phyloP scores from a whole-genome alignment of 345 rosid species.

The Salix udensis region DNA sequence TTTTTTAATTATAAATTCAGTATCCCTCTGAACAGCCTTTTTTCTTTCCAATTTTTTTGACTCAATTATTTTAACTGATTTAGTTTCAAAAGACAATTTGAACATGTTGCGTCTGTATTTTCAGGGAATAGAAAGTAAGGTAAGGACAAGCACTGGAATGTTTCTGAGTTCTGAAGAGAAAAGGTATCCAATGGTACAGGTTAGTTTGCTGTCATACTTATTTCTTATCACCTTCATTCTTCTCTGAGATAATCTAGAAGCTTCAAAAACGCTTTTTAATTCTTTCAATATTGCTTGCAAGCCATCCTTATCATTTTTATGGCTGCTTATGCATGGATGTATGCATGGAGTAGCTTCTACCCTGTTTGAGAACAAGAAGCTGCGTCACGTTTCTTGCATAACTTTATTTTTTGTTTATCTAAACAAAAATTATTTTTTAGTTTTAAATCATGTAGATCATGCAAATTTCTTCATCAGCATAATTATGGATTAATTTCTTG shows the following conservation, averaged over 20 bases:
- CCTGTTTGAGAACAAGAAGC: background rate
- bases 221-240: constrained; percentile 9
- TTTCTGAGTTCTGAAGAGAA: constrained; percentile 68
- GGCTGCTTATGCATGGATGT: background rate
- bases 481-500: background rate
- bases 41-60: background rate
- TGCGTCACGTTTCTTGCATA: background rate
- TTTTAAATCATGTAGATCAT: too few species aligned
- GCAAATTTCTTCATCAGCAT: too few species aligned
- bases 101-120: constrained; percentile 4
- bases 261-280: background rate
- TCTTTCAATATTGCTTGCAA: background rate
- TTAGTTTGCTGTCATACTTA: constrained; percentile 19
- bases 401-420: background rate
- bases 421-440: background rate
- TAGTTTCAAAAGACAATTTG: constrained; percentile 1
- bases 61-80: background rate
- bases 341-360: background rate
- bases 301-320: background rate
- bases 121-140: constrained; percentile 87
- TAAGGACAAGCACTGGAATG: constrained; percentile 97
- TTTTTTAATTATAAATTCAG: background rate
- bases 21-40: background rate
- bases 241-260: constrained; percentile 5
- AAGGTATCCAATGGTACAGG: constrained; percentile 80